Percentiles rank a stretch among this genome's conserved stretches.
Evolutionary conservation across 2,329 filamentous ascomycete genomes (phyloP).

Genomic region (Colletotrichum falcatum): DNA sequence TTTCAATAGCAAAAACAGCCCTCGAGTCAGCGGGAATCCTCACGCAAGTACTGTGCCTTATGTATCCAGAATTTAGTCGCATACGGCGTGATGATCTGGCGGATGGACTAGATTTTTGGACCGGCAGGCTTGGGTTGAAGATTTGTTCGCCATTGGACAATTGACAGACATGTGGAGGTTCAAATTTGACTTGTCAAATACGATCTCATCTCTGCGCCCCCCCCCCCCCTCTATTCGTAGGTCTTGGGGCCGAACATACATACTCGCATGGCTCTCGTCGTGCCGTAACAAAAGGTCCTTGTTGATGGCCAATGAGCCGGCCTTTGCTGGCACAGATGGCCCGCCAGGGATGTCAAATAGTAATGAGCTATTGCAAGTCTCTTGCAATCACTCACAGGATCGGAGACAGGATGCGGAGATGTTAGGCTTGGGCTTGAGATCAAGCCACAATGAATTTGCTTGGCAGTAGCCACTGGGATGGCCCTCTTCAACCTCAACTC

Average conservation of each 20-base stretch:
- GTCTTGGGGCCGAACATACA: neutral
- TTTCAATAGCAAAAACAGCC: neutral
- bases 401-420: neutral
- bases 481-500: neutral
- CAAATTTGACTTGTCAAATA: neutral
- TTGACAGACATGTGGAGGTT: neutral
- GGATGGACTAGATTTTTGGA: neutral
- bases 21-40: neutral
- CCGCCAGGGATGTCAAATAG: too few species aligned
- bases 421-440: neutral
- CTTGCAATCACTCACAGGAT: neutral
- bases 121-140: neutral
- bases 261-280: neutral
- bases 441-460: conserved; percentile 6
- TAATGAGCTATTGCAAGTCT: too few species aligned
- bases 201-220: neutral
- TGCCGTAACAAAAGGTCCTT: neutral
- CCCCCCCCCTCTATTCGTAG: neutral
- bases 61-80: neutral
- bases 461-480: neutral
- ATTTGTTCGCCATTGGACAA: neutral
- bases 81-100: neutral
- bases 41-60: conserved; percentile 1
- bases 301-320: neutral
- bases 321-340: too few species aligned